Evolutionary conservation across 202 grass and related monocot species (phyloP).

Genomic region (Dendrocalamus latiflorus): DNA sequence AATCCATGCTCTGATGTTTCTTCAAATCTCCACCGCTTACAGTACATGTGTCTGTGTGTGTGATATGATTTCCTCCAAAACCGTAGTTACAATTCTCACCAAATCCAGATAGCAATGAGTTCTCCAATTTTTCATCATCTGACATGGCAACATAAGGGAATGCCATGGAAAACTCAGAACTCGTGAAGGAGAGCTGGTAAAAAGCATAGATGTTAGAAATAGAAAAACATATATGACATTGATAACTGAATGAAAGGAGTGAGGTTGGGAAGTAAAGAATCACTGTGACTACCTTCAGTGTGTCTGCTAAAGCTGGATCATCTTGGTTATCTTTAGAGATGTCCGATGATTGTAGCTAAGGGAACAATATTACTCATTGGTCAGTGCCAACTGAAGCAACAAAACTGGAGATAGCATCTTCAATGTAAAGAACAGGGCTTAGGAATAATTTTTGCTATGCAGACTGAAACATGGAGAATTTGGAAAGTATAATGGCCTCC

Average conservation of each 20-base stretch:
- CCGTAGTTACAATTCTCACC: constrained; percentile 58
- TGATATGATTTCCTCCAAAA: constrained; percentile 44
- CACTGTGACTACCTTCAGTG: constrained; percentile 53
- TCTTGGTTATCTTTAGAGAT: constrained; percentile 76
- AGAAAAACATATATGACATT: not conserved
- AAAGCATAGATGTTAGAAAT: constrained; percentile 23
- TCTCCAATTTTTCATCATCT: constrained; percentile 64
- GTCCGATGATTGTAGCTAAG: constrained; percentile 78
- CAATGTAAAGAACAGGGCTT: not conserved
- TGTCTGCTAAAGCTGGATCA: constrained; percentile 61
- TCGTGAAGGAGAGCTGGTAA: constrained; percentile 61
- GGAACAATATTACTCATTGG: constrained; percentile 11
- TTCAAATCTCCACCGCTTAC: constrained; percentile 29
- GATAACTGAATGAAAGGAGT: not conserved
- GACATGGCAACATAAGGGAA: constrained; percentile 75
- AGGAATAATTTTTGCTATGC: not conserved
- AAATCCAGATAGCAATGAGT: constrained; percentile 70
- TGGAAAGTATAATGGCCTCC: not conserved
- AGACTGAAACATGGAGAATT: not conserved
- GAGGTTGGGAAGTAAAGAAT: not conserved
- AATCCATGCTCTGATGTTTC: constrained; percentile 58
- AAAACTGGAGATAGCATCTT: not conserved
- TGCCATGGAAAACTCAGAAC: constrained; percentile 80
- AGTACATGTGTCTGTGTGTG: constrained; percentile 47
- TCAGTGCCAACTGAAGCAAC: constrained; percentile 22